These are phyloP conservation scores for Hypoxylon subgilvum DNA, from an alignment of 495 filamentous ascomycete genomes.

Conservation along the genomic window DNA sequence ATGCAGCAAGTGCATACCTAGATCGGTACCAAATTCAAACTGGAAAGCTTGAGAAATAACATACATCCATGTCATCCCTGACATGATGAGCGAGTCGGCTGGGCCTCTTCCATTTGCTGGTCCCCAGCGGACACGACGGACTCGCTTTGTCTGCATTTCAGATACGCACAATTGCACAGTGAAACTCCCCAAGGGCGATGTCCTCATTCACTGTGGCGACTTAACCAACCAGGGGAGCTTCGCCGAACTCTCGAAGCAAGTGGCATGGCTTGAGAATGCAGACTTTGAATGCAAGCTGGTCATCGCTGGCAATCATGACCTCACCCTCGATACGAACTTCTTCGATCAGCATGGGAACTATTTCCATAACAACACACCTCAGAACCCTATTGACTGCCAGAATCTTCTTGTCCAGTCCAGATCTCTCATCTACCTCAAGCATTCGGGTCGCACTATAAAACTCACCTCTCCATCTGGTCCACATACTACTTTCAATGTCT, in stretches of 20 bases:
- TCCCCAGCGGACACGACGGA: constrained; percentile 39
- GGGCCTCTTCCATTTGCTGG: constrained; percentile 3
- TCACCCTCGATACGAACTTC: constrained; percentile 71
- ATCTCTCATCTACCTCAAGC: constrained; percentile 69
- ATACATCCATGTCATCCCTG: not conserved
- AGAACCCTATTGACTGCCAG: constrained; percentile 63
- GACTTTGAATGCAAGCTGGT: constrained; percentile 84
- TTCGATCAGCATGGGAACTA: constrained; percentile 61
- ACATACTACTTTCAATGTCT: constrained; percentile 71
- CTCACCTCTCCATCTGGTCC: constrained; percentile 65
- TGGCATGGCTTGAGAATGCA: constrained; percentile 79
- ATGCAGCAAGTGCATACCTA: no score
- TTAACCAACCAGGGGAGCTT: constrained; percentile 80
- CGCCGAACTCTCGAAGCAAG: constrained; percentile 59
- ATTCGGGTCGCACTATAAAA: constrained; percentile 64
- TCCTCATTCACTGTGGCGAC: constrained; percentile 91
- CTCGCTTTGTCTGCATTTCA: constrained; percentile 72
- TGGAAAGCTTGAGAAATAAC: not conserved
- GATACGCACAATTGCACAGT: constrained; percentile 81
- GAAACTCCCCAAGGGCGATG: constrained; percentile 78
- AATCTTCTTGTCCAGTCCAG: constrained; percentile 59
- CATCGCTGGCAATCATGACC: constrained; percentile 84
- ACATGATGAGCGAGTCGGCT: constrained; percentile 10
- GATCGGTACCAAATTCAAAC: no score
- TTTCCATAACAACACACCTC: constrained; percentile 65